Base-by-base conservation (phyloP, 129 eudicot species). In the Oenanthe sinensis region DNA sequence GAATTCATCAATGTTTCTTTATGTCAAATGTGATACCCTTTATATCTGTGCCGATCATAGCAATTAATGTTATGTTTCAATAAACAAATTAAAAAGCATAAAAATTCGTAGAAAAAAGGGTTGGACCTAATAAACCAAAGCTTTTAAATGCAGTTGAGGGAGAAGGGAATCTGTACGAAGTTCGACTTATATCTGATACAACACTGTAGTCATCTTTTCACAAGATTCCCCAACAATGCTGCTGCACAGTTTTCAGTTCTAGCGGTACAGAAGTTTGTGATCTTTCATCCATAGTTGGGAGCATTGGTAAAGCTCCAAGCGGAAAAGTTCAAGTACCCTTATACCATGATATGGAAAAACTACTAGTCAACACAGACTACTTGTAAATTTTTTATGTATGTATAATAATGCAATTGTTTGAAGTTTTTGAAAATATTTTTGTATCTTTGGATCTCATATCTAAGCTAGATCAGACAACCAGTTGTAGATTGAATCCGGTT, bases 111-210 rank as follows among this genome's bases (percentile, higher is more conserved):
- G 54, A 48, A 10, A 14, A 14, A 48, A 13, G 19, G 5, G 15
- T 2, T 63, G 42, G 40, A 55, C 75, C 68, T 80, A 80, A 58
- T 22, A 37, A 52, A 62, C 45, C 19, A 26, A 30, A 62, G 13
- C 60, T 62, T 84, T 55, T 88, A 58, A 50, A 4, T 85, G 88
- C 92, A 93, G 98, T 81, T 47, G 85, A 82, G 73, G 95, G 95
- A 70, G 98, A 76, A 78, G 85, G 88, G 20, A 75, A 85, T 40
- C 40, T 82, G 71, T 91, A 89, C 50, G 98, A 93, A 84, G 98
- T 91, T 55, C 87, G 87, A 47, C 91, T 93, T 26, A 88, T 93
- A 77, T 93, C 98, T 76, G 83, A 85, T 78, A 91, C 96, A 65
- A 84, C 86, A 54, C 49, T 81, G 77, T 91, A 85, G 79, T 74